Conservation (phyloP, 306 rosid species). For the Trifolium fragiferum region DNA sequence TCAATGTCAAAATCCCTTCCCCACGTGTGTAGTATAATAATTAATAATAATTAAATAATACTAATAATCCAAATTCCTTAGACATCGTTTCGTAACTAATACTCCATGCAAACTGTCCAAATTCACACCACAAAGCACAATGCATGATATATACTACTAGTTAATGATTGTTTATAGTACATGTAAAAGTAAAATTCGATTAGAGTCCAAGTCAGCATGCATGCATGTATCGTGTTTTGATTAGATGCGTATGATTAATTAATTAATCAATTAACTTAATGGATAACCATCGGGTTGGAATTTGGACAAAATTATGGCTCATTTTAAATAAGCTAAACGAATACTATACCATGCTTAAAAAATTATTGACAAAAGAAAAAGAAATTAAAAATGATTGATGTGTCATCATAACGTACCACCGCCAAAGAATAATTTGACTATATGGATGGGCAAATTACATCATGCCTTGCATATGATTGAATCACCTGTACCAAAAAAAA, state of each 20-base stretch:
- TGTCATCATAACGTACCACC: background rate
- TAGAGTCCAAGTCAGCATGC: conserved; percentile 36
- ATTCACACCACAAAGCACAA: conserved; percentile 36
- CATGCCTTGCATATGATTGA: background rate
- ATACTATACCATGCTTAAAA: background rate
- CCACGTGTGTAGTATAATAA: conserved; percentile 22
- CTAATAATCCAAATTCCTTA: background rate
- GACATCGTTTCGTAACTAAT: background rate
- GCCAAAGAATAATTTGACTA: background rate
- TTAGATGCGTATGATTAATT: background rate
- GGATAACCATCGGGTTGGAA: conserved; percentile 20
- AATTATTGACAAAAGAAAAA: too few relatives aligned
- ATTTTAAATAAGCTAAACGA: conserved; percentile 2
- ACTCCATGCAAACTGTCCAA: conserved; percentile 39
- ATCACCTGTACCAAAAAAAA: too few relatives aligned
- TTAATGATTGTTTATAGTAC: background rate
- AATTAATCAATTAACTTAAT: background rate
- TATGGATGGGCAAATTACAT: background rate
- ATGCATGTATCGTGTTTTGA: conserved; percentile 34
- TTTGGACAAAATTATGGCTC: conserved; percentile 25
- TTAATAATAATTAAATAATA: background rate
- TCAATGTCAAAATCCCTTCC: conserved; percentile 5
- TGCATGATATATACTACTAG: conserved; percentile 10
- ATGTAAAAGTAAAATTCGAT: background rate
- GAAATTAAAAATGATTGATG: background rate